Evolutionary conservation across 768 basidiomycete species (phyloP), one percentile per base, ranked within the genome.

Genomic region (Amanita subjunquillea): DNA sequence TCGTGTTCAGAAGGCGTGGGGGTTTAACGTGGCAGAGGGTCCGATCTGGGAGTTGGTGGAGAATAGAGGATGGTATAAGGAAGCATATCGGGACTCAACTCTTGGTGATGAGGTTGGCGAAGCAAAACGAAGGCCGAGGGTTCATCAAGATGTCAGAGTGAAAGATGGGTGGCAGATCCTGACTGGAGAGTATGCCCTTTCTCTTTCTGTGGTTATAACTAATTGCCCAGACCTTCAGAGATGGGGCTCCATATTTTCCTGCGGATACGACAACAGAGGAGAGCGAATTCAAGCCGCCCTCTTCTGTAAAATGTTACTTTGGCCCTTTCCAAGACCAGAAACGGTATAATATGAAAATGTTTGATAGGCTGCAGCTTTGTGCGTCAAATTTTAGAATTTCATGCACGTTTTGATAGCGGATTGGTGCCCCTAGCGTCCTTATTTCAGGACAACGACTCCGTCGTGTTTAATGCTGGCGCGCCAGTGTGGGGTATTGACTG

Each of bases 401-500:
- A 42, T 51, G 38, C 29, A 53, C 12, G 6, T 34, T 48, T 36
- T 32, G 32, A 32, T 32, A 32, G 40, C 46, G 34, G 6, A 56
- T 34, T 51, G 8, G 6, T 50, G 9, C 20, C 10, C 51, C 12
- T 55, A 93, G 91, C 80, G 37, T 69, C 80, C 8, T 78, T 76
- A 56, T 66, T 83, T 9, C 70, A 79, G 2, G 76, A 75, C 37
- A 82, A 78, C 57, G 71, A 73, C 27, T 75, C 85, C 0, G 76
- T 85, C 55, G 70, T 95, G 1, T 85, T 97, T 65, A 89, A 85
- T 56, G 85, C 88, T 0, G 96, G 96, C 5, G 87, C 85, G 2
- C 87, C 91, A 0, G 86, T 90, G n/a, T 91, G 87, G 83, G 90
- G 83, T 2, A 61, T 95, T 34, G 91, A 94, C 57, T 98, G 94